These are phyloP conservation scores for Chrysanthemum lavandulifolium DNA, from an alignment of 129 eudicot species.

Conservation along the genomic window DNA sequence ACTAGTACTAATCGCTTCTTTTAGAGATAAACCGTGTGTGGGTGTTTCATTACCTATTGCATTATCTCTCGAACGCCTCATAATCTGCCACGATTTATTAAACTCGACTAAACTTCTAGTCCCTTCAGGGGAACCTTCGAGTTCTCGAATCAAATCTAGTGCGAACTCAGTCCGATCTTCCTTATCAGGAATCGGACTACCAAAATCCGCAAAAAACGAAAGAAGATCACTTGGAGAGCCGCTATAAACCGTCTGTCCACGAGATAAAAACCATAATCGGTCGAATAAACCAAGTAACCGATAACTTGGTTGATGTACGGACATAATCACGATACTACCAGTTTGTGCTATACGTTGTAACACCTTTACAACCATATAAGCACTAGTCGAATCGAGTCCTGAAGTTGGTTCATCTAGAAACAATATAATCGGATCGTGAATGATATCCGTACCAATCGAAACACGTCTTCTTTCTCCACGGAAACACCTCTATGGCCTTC, in stretches of 20 bases:
- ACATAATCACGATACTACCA: conserved; percentile 83
- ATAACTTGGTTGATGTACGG: conserved; percentile 86
- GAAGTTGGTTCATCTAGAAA: conserved; percentile 94
- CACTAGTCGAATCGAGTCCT: conserved; percentile 85
- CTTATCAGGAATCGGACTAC: conserved; percentile 79
- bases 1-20: conserved; percentile 82
- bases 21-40: conserved; percentile 47
- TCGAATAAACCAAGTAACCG: conserved; percentile 74
- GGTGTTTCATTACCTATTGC: conserved; percentile 22
- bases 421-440: conserved; percentile 69
- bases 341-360: conserved; percentile 78
- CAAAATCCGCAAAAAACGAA: conserved; percentile 64
- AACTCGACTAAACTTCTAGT: conserved; percentile 64
- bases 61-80: conserved; percentile 36
- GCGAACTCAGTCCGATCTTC: conserved; percentile 87
- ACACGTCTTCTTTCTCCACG: conserved; percentile 93
- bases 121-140: conserved; percentile 81
- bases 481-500: conserved; percentile 98
- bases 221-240: conserved; percentile 74
- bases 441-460: conserved; percentile 83
- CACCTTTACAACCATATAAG: conserved; percentile 91
- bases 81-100: conserved; percentile 65
- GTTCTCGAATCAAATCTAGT: conserved; percentile 71
- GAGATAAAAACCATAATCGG: conserved; percentile 73
- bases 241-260: conserved; percentile 79